Conservation (phyloP, 2,329 filamentous ascomycete species). For the Clonostachys byssicola region DNA sequence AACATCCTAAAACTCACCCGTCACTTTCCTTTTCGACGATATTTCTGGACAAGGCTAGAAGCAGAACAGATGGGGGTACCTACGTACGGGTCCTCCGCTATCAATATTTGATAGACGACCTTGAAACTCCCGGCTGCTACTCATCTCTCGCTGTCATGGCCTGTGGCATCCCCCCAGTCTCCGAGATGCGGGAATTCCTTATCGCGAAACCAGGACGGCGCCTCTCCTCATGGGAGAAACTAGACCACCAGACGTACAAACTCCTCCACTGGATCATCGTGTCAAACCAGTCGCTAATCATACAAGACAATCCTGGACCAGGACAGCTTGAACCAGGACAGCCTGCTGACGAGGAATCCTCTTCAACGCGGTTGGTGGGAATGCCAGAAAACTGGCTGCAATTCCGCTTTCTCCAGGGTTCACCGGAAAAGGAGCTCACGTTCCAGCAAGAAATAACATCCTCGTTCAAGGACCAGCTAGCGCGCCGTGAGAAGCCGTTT, state of each 20-base stretch:
- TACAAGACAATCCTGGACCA: conserved; percentile 56
- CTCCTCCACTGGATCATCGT: conserved; percentile 85
- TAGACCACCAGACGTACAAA: conserved; percentile 62
- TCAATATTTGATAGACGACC: too few species aligned
- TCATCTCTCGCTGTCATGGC: too few species aligned
- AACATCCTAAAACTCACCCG: too few species aligned
- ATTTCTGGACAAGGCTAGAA: too few species aligned
- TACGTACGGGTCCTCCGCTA: too few species aligned
- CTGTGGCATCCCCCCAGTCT: conserved; percentile 56
- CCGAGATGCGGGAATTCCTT: conserved; percentile 49
- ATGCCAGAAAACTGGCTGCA: conserved; percentile 65
- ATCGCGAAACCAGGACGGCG: conserved; percentile 24
- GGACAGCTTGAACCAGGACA: neutral
- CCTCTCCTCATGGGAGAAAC: conserved; percentile 42
- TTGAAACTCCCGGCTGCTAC: too few species aligned
- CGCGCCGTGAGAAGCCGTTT: conserved; percentile 16
- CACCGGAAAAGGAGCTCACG: conserved; percentile 77
- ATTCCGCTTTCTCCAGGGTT: conserved; percentile 84
- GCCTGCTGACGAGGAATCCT: neutral
- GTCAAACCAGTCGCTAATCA: conserved; percentile 82
- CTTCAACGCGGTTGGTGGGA: conserved; percentile 45
- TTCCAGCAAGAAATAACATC: conserved; percentile 61
- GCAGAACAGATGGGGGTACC: too few species aligned
- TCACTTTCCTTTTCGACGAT: too few species aligned
- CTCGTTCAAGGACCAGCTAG: conserved; percentile 16